Evolutionary conservation across 2,329 filamentous ascomycete genomes (phyloP), one percentile per base, ranked within the genome.

Genomic region (Gremmenia infestans): DNA sequence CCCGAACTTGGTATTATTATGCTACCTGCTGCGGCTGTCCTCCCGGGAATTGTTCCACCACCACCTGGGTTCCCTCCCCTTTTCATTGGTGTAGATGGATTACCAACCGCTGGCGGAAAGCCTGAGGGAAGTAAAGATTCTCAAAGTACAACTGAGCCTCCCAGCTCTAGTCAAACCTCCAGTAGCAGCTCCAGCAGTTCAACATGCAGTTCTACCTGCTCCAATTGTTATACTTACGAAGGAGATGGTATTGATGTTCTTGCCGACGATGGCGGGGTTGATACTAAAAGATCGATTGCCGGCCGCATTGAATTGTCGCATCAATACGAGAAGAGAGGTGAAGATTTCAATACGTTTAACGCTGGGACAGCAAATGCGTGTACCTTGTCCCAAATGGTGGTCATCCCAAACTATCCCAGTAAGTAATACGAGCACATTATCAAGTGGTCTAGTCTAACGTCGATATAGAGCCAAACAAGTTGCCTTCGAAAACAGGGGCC

Each of bases 331-430:
- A 54, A 54, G 47, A 43, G 52, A 37, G 52, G 47, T 14, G 37
- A 49, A 4, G 37, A 50, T 54, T 54, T 54, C 47, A 14, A 50
- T n/a, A 54, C 52, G 12, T 54, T 54, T 23, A 54, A 54, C 50
- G 6, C 37, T 14, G 39, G 37, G 7, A 50, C 47, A 35, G 14
- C 23, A 7, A 40, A 54, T 50, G 12, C 37, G 12, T 54, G 52
- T 45, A 28, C 22, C 3, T 23, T 54, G 12, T 12, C 46, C 11
- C 45, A 50, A 35, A 39, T 45, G 7, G 3, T 54, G 23, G 32
- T 22, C 14, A 54, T 54, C 36, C 52, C 52, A 4, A 50, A 54
- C 25, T 54, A 50, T 45, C 52, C 52, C 4, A 50, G 52, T 54
- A 48, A 49, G 52, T 43, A 42, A 11, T 25, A 28, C 7, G 25